A percentile compares a stretch with the other conserved stretches of the same genome.
These are phyloP conservation scores for Stropharia rugosoannulata DNA, from an alignment of 768 basidiomycete species.

Conservation along the genomic window DNA sequence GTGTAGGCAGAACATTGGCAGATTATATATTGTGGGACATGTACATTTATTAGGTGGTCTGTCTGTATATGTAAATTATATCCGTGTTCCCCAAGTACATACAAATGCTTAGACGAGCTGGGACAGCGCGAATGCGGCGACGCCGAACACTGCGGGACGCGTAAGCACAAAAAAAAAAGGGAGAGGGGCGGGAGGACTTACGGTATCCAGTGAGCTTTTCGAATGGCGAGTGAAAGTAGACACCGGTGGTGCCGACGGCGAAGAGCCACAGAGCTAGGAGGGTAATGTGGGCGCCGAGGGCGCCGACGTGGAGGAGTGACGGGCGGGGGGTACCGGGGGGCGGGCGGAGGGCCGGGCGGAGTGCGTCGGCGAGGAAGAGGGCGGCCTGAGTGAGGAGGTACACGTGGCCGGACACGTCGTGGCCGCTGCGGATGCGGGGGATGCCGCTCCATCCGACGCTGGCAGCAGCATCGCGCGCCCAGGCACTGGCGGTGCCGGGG, in stretches of 20 bases:
- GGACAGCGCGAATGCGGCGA: constrained; percentile 26
- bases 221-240: constrained; percentile 87
- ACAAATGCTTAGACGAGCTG: constrained; percentile 7
- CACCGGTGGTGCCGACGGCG: constrained; percentile 74
- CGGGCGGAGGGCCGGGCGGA: constrained; percentile 51
- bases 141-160: constrained; percentile 24
- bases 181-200: constrained; percentile 38
- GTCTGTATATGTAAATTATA: too few relatives aligned
- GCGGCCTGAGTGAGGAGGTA: constrained; percentile 83
- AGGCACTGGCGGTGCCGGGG: background rate
- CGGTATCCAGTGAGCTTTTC: constrained; percentile 88
- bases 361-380: constrained; percentile 78
- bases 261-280: constrained; percentile 69
- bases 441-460: constrained; percentile 41
- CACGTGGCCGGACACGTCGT: constrained; percentile 93
- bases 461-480: background rate
- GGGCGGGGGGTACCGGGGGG: constrained; percentile 29
- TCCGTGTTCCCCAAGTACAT: too few relatives aligned
- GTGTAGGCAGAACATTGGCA: background rate
- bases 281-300: constrained; percentile 42
- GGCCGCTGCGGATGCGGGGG: constrained; percentile 75
- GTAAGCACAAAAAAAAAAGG: background rate
- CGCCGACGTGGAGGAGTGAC: constrained; percentile 44
- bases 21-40: background rate
- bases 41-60: too few relatives aligned